These are phyloP conservation scores for sunflower (Helianthus annuus) DNA, from an alignment of 129 eudicot species.

Conservation along the genomic window DNA sequence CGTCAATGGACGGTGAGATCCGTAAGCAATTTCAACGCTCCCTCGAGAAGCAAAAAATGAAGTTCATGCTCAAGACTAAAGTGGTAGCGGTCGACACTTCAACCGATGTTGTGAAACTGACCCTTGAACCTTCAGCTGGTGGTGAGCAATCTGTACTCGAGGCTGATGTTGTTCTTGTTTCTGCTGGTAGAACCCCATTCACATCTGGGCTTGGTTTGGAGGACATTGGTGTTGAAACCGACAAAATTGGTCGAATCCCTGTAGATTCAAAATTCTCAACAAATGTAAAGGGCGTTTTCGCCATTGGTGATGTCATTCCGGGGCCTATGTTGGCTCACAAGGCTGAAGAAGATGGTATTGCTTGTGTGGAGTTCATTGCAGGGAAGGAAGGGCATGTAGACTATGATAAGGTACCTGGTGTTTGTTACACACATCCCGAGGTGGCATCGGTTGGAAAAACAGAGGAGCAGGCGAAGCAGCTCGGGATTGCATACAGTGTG, in stretches of 20 bases:
- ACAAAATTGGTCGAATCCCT: slow-evolving; percentile 15
- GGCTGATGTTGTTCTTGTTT: slow-evolving; percentile 12
- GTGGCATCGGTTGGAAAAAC: slow-evolving; percentile 18
- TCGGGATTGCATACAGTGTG: background rate
- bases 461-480: slow-evolving; percentile 19
- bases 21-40: slow-evolving; percentile 19
- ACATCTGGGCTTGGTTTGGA: slow-evolving; percentile 14
- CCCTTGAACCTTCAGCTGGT: slow-evolving; percentile 15
- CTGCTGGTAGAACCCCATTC: slow-evolving; percentile 10
- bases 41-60: slow-evolving; percentile 11
- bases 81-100: slow-evolving; percentile 13
- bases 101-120: slow-evolving; percentile 7
- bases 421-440: slow-evolving; percentile 14
- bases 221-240: slow-evolving; percentile 11
- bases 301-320: slow-evolving; percentile 16
- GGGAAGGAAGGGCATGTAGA: slow-evolving; percentile 16
- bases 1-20: slow-evolving; percentile 6
- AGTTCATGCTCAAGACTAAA: slow-evolving; percentile 9
- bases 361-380: slow-evolving; percentile 15
- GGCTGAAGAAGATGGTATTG: slow-evolving; percentile 19
- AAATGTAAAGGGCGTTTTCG: slow-evolving; percentile 7
- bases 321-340: slow-evolving; percentile 17
- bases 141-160: slow-evolving; percentile 11
- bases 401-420: slow-evolving; percentile 13
- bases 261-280: slow-evolving; percentile 12